These are phyloP conservation scores for Ensete glaucum DNA, from an alignment of 176 grass and related monocot genomes.

Conservation along the genomic window DNA sequence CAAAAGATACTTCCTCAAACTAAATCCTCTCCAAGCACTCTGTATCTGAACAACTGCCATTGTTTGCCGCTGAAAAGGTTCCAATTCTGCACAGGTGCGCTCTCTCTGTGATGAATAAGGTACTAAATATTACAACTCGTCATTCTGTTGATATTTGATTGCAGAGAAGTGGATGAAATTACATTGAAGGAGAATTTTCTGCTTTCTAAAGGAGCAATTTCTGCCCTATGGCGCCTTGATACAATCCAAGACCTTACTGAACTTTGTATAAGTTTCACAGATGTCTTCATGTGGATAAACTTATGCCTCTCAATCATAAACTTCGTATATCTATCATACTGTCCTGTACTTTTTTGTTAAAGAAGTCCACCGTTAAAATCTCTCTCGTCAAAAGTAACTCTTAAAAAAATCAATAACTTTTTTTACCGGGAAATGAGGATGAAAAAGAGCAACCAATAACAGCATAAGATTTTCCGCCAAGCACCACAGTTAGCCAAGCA, in stretches of 20 bases:
- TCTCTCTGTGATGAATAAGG: slow-evolving; percentile 13
- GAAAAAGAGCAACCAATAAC: slow-evolving; percentile 6
- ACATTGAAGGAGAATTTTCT: slow-evolving; percentile 8
- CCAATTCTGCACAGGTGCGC: slow-evolving; percentile 3
- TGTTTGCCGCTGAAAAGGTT: slow-evolving; percentile 16
- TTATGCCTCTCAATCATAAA: slow-evolving; percentile 44
- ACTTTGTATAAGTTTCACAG: slow-evolving; percentile 31
- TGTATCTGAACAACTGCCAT: slow-evolving; percentile 48
- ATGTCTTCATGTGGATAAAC: slow-evolving; percentile 49
- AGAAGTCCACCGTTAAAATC: not conserved
- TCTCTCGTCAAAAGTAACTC: slow-evolving; percentile 6
- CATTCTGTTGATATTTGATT: not conserved
- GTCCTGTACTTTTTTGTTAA: slow-evolving; percentile 23
- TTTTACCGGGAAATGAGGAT: slow-evolving; percentile 23
- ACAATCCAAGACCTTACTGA: slow-evolving; percentile 40
- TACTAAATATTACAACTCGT: not conserved
- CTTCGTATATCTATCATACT: slow-evolving; percentile 23
- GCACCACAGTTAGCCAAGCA: slow-evolving; percentile 29
- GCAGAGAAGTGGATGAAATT: not conserved
- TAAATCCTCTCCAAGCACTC: slow-evolving; percentile 37
- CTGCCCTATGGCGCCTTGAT: slow-evolving; percentile 17
- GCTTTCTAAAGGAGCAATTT: slow-evolving; percentile 11
- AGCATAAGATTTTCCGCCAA: slow-evolving; percentile 9
- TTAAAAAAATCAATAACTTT: slow-evolving; percentile 2
- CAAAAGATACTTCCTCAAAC: slow-evolving; percentile 2